Evolutionary conservation across 257 asterid genomes (phyloP).

Genomic region (Petunia secreta): DNA sequence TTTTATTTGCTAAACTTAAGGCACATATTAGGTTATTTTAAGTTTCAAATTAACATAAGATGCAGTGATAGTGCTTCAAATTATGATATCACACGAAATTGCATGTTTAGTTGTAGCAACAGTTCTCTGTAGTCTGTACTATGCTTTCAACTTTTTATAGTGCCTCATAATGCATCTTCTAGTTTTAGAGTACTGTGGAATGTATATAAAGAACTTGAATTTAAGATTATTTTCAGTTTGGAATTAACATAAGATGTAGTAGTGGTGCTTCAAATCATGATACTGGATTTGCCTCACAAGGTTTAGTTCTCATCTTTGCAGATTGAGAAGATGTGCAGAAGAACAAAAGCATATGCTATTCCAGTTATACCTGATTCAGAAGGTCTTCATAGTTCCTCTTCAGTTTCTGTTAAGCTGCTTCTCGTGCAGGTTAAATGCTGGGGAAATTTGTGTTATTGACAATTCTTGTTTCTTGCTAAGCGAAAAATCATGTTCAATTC

Average conservation of each 20-base stretch:
- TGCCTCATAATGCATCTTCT: neutral
- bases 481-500: neutral
- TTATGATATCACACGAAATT: neutral
- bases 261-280: neutral
- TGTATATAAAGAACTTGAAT: slow-evolving; percentile 7
- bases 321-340: slow-evolving; percentile 91
- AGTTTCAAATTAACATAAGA: slow-evolving; percentile 9
- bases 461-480: neutral
- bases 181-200: slow-evolving; percentile 15
- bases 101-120: neutral
- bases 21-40: neutral
- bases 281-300: slow-evolving; percentile 11
- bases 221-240: neutral
- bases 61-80: slow-evolving; percentile 2
- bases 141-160: neutral
- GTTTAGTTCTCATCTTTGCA: slow-evolving; percentile 42
- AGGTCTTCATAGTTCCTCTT: slow-evolving; percentile 48
- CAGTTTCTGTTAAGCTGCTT: neutral
- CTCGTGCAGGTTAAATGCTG: slow-evolving; percentile 10
- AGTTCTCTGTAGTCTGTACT: neutral
- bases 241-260: slow-evolving; percentile 19
- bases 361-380: slow-evolving; percentile 95
- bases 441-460: slow-evolving; percentile 13
- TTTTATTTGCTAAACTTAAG: neutral
- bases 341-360: slow-evolving; percentile 80